Evolutionary conservation across 1,139 yeast genomes (phyloP).

Genomic region (Taphrina wiesneri): DNA sequence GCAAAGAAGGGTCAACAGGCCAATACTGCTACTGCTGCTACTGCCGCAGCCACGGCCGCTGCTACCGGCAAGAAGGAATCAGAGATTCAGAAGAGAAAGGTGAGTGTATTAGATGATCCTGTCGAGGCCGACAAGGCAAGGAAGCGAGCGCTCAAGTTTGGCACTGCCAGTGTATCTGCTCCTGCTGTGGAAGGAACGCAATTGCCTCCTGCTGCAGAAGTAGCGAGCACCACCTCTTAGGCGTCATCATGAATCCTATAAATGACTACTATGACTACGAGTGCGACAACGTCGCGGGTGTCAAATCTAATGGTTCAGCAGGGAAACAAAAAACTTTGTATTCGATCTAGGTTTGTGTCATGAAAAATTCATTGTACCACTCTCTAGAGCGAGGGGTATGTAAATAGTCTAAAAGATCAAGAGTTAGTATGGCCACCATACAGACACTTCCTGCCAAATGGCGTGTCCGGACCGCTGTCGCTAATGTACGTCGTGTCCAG

Average conservation of each 20-base stretch:
- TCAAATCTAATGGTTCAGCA: neutral
- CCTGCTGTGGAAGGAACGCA: neutral
- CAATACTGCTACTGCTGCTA: no score
- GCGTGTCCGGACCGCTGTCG: neutral
- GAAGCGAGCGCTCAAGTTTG: constrained; percentile 36
- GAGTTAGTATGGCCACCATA: neutral
- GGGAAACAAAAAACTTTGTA: neutral
- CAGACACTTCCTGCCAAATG: neutral
- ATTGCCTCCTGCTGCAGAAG: neutral
- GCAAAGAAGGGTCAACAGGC: neutral
- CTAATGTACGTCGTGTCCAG: neutral
- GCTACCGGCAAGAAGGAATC: neutral
- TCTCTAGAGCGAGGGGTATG: neutral
- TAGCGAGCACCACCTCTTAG: neutral
- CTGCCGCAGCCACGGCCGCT: constrained; percentile 1
- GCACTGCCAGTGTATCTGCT: neutral
- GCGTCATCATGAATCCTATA: no score
- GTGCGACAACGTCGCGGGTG: neutral
- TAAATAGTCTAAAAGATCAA: neutral
- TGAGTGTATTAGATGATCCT: constrained; percentile 33
- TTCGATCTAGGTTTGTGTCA: neutral
- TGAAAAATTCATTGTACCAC: neutral
- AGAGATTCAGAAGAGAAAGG: constrained; percentile 28
- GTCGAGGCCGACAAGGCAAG: constrained; percentile 35
- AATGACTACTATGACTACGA: no score